Evolutionary conservation across 768 basidiomycete genomes (phyloP).

Genomic region (Lactarius vividus): DNA sequence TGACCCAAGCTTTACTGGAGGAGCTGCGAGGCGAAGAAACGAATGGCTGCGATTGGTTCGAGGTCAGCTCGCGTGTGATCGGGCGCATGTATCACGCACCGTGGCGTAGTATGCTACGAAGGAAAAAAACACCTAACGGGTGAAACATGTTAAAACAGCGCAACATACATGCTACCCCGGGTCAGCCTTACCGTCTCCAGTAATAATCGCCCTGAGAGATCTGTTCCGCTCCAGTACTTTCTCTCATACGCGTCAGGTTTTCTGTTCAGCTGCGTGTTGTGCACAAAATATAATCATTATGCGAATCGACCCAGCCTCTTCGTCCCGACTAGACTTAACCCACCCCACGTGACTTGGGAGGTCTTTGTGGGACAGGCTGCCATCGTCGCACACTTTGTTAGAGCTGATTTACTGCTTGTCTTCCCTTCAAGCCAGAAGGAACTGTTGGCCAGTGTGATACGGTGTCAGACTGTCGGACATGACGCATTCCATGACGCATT

Average conservation of each 20-base stretch:
- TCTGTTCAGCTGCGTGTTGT: no score
- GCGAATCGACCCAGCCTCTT: no score
- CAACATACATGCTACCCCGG: background rate
- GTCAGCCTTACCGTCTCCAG: background rate
- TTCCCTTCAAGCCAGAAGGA: background rate
- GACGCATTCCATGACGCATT: no score
- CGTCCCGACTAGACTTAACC: no score
- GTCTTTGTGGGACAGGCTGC: no score
- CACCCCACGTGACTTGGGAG: no score
- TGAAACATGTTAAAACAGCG: background rate
- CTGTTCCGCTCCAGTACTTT: background rate
- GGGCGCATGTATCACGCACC: background rate
- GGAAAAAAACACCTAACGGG: background rate
- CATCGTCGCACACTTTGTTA: background rate
- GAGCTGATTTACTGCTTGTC: background rate
- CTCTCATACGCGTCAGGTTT: background rate
- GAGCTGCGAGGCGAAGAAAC: background rate
- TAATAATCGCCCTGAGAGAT: background rate
- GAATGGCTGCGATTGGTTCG: background rate
- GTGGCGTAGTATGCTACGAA: background rate
- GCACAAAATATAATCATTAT: constrained; percentile 35
- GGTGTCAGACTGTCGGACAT: no score
- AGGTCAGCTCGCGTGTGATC: background rate
- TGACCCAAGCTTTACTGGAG: no score
- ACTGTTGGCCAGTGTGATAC: no score